A percentile compares a stretch with the other conserved stretches of the same genome.
Evolutionary conservation across 352 stramenopile genomes (phyloP).

Genomic region (Peronosclerospora sorghi): DNA sequence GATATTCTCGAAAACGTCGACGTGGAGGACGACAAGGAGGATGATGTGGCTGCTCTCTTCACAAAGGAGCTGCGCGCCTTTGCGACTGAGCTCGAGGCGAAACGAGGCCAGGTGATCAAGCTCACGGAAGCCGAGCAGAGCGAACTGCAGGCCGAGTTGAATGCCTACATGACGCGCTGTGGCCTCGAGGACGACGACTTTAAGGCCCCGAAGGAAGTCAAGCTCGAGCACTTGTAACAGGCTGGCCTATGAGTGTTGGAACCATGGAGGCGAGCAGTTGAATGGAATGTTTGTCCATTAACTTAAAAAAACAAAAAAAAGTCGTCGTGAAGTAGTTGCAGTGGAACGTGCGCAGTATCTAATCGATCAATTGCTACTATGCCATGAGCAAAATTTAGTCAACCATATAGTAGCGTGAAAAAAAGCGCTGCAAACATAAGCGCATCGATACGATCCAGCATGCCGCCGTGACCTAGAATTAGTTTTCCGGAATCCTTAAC

Average conservation of each 20-base stretch:
- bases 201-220: slow-evolving; percentile 76
- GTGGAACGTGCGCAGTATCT: too few relatives aligned
- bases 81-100: slow-evolving; percentile 56
- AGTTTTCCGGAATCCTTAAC: slow-evolving; percentile 92
- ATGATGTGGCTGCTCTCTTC: slow-evolving; percentile 75
- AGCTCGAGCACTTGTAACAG: slow-evolving; percentile 82
- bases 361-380: too few relatives aligned
- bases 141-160: slow-evolving; percentile 72
- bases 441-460: slow-evolving; percentile 91
- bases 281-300: too few relatives aligned
- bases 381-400: too few relatives aligned
- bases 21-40: slow-evolving; percentile 70
- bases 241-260: too few relatives aligned
- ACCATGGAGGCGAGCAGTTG: too few relatives aligned
- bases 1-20: slow-evolving; percentile 65
- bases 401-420: slow-evolving; percentile 36
- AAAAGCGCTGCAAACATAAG: slow-evolving; percentile 86
- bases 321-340: too few relatives aligned
- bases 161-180: slow-evolving; percentile 83
- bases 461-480: slow-evolving; percentile 91
- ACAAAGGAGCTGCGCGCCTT: slow-evolving; percentile 76
- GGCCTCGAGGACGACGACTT: slow-evolving; percentile 67
- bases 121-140: slow-evolving; percentile 66
- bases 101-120: slow-evolving; percentile 71
- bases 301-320: too few relatives aligned